phyloP scores from a whole-genome alignment of 1,139 yeast genomes.

The Kurtzmaniella quercitrusa region DNA sequence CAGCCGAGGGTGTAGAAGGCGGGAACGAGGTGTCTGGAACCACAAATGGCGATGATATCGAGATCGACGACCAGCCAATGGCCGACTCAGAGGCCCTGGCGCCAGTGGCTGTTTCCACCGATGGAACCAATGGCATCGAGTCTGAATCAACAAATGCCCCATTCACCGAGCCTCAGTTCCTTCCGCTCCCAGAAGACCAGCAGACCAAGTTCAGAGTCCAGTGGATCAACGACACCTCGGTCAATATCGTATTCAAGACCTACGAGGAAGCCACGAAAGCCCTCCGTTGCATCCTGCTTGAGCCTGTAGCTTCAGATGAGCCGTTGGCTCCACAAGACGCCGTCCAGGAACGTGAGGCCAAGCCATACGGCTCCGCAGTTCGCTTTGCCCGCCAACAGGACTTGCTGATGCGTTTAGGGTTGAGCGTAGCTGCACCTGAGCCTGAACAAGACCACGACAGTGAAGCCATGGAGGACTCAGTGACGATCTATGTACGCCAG shows the following conservation, averaged over 20 bases:
- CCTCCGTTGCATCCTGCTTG: conserved; percentile 24
- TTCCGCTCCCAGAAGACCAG: conserved; percentile 23
- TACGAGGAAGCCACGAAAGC: conserved; percentile 43
- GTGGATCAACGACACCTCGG: conserved; percentile 67
- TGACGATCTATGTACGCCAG: conserved; percentile 43
- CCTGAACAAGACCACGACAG: conserved; percentile 11
- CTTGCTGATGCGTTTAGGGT: conserved; percentile 28
- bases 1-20: conserved; percentile 14
- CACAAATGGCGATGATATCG: neutral
- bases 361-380: conserved; percentile 34
- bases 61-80: neutral
- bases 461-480: conserved; percentile 36
- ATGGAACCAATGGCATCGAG: neutral
- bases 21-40: conserved; percentile 3
- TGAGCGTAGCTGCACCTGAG: conserved; percentile 12
- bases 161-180: conserved; percentile 11
- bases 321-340: conserved; percentile 10
- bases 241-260: conserved; percentile 50
- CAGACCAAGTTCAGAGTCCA: conserved; percentile 45
- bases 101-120: too few species aligned
- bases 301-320: conserved; percentile 14
- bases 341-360: conserved; percentile 32
- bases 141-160: too few species aligned
- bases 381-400: conserved; percentile 32
- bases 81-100: too few species aligned